Conservation (phyloP, 371 early-diverging fungal genomes). For the Mucor sp. region DNA sequence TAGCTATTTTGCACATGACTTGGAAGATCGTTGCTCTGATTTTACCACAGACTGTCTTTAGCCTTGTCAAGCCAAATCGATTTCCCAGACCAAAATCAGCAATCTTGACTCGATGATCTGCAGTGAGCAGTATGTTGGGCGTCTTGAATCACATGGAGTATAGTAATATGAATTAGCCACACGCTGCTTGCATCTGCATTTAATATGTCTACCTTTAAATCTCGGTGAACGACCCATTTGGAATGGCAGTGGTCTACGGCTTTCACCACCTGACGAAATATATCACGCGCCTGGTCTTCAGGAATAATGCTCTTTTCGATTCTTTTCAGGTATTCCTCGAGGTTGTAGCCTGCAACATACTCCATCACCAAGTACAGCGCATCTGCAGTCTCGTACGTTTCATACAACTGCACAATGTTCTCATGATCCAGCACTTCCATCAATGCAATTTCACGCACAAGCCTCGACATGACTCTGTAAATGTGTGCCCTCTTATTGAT, state of each 20-base stretch:
- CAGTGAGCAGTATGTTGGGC: conserved; percentile 57
- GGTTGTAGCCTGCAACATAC: conserved; percentile 57
- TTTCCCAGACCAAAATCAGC: conserved; percentile 87
- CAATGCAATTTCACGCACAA: conserved; percentile 86
- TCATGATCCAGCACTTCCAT: conserved; percentile 87
- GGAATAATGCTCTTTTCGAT: conserved; percentile 45
- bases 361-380: conserved; percentile 78
- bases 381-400: conserved; percentile 87
- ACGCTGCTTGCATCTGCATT: neutral
- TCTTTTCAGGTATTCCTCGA: conserved; percentile 60
- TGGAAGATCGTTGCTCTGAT: neutral
- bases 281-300: conserved; percentile 66
- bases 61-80: conserved; percentile 64
- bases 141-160: conserved; percentile 22
- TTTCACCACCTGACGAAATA: conserved; percentile 71
- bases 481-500: conserved; percentile 85
- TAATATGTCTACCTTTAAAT: conserved; percentile 63
- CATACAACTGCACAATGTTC: conserved; percentile 87
- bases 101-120: conserved; percentile 57
- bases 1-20: neutral
- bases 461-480: conserved; percentile 75
- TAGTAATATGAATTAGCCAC: neutral
- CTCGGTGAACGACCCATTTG: conserved; percentile 76
- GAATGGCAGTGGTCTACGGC: conserved; percentile 77
- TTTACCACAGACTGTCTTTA: conserved; percentile 79